Conservation (phyloP, 305 asterid species). For the Striga hermonthica region DNA sequence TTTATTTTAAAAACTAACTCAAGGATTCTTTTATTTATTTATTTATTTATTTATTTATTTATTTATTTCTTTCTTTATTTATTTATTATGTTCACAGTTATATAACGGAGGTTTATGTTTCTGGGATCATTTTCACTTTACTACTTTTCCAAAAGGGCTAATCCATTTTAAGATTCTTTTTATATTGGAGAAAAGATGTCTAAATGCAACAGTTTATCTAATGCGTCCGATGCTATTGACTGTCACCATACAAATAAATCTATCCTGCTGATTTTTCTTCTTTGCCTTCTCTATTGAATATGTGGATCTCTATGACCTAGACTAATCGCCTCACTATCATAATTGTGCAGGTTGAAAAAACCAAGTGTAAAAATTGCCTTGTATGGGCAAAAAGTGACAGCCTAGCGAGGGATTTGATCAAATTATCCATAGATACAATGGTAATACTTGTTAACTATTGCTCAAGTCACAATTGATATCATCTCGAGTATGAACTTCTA, state of each 20-base stretch:
- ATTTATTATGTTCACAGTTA: not conserved
- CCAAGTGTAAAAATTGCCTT: constrained; percentile 69
- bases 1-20: no score
- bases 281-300: no score
- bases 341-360: constrained; percentile 58
- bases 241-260: not conserved
- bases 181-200: constrained; percentile 6
- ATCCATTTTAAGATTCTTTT: constrained; percentile 7
- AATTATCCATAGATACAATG: constrained; percentile 51
- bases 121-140: not conserved
- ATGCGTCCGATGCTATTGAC: not conserved
- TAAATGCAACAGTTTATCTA: not conserved
- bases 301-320: not conserved
- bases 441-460: constrained; percentile 41
- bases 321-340: constrained; percentile 11
- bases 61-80: no score
- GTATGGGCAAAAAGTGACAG: constrained; percentile 96
- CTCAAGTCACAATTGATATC: not conserved
- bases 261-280: no score
- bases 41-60: no score
- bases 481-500: no score
- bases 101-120: not conserved
- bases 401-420: constrained; percentile 73
- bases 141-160: not conserved
- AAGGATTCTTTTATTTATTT: not conserved